phyloP scores from a whole-genome alignment of 2,329 filamentous ascomycete species.

The Trichoderma gracile region DNA sequence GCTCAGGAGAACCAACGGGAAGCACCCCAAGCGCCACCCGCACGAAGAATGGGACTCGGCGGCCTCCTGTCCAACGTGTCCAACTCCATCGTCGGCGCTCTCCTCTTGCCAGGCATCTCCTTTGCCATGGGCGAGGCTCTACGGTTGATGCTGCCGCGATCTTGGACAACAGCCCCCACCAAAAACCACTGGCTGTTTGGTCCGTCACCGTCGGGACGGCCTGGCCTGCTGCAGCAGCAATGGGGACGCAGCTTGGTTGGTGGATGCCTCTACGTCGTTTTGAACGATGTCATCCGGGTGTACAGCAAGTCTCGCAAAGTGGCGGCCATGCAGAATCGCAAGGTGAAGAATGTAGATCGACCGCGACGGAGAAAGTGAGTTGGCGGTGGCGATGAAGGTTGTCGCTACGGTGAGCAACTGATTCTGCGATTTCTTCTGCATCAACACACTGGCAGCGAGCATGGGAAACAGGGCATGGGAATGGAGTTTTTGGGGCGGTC shows the following conservation, averaged over 20 bases:
- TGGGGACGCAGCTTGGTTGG: constrained; percentile 91
- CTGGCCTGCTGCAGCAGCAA: constrained; percentile 73
- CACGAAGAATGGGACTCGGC: constrained; percentile 39
- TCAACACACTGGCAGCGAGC: constrained; percentile 5
- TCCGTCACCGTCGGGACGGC: constrained; percentile 41
- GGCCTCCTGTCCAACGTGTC: constrained; percentile 46
- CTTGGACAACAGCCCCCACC: constrained; percentile 59
- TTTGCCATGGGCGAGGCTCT: constrained; percentile 76
- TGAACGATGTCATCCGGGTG: constrained; percentile 67
- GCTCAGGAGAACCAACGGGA: constrained; percentile 36
- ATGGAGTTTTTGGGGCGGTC: constrained; percentile 16
- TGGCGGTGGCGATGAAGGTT: background rate
- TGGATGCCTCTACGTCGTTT: constrained; percentile 81
- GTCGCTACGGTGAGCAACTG: background rate
- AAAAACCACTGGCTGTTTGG: constrained; percentile 32
- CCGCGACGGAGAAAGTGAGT: constrained; percentile 30
- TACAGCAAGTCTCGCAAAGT: constrained; percentile 66
- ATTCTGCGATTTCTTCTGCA: constrained; percentile 10
- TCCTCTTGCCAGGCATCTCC: constrained; percentile 82
- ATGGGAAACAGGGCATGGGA: constrained; percentile 19
- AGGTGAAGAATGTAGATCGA: constrained; percentile 54
- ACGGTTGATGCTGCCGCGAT: constrained; percentile 64
- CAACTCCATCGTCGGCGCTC: constrained; percentile 53
- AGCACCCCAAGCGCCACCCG: constrained; percentile 40
- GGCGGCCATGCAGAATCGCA: constrained; percentile 55